A percentile compares a stretch with the other conserved stretches of the same genome.
These are phyloP conservation scores for Plasmodium cynomolgi DNA, from an alignment of 169 alveolate species.

Conservation along the genomic window DNA sequence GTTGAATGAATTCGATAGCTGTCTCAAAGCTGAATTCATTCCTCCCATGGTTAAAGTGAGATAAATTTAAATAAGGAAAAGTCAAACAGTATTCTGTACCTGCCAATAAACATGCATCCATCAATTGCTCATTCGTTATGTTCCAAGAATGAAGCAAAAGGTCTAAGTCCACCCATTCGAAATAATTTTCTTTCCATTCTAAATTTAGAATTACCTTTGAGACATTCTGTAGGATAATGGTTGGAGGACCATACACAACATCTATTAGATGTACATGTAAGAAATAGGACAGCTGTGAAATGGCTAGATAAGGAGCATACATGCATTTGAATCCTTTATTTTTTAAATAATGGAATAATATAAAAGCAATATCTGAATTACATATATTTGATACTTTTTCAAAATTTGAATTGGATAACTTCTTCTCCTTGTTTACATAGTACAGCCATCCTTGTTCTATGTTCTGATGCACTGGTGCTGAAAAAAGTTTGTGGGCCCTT, in stretches of 20 bases:
- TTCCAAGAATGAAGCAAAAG: constrained; percentile 75
- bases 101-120: constrained; percentile 82
- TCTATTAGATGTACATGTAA: constrained; percentile 75
- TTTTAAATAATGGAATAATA: constrained; percentile 77
- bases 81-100: constrained; percentile 87
- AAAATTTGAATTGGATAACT: constrained; percentile 23
- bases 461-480: constrained; percentile 26
- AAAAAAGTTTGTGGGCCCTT: constrained; percentile 48
- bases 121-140: constrained; percentile 77
- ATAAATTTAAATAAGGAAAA: constrained; percentile 76
- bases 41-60: constrained; percentile 75
- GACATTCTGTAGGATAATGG: constrained; percentile 77
- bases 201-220: constrained; percentile 69
- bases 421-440: constrained; percentile 46
- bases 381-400: constrained; percentile 27
- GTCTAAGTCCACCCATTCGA: constrained; percentile 78
- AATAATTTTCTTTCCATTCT: constrained; percentile 41
- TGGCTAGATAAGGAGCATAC: constrained; percentile 84
- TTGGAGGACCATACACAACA: constrained; percentile 81
- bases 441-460: constrained; percentile 59
- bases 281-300: constrained; percentile 82
- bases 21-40: constrained; percentile 74
- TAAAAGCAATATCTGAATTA: constrained; percentile 76
- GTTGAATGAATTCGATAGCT: constrained; percentile 80
- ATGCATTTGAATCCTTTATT: constrained; percentile 77